phyloP scores from a whole-genome alignment of 805 yeast genomes.

The Myxozyma lipomycoides region DNA sequence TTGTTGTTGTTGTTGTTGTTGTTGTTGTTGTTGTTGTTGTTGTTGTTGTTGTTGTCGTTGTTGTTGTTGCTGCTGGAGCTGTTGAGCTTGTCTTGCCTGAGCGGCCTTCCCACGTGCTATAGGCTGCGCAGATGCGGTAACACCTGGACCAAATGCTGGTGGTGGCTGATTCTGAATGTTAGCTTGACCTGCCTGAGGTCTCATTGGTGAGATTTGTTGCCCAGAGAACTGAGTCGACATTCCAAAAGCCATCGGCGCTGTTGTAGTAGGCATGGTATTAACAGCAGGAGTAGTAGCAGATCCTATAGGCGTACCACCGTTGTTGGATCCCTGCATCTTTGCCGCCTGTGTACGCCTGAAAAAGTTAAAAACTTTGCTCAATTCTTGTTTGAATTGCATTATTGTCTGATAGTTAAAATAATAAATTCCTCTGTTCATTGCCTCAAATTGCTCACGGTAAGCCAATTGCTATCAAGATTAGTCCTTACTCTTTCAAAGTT shows the following conservation, averaged over 20 bases:
- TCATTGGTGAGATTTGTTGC: neutral
- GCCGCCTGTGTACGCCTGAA: slow-evolving; percentile 8
- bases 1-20: neutral
- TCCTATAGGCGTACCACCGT: neutral
- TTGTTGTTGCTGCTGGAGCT: slow-evolving; percentile 9
- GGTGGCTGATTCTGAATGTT: neutral
- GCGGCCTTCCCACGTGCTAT: neutral
- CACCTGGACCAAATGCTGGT: neutral
- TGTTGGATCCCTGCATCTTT: neutral
- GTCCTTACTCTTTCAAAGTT: neutral
- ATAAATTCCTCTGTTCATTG: slow-evolving; percentile 10
- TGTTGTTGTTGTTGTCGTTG: slow-evolving; percentile 1
- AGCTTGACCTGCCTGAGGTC: neutral
- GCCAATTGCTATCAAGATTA: slow-evolving; percentile 13
- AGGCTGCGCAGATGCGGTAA: neutral
- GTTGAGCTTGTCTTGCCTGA: neutral
- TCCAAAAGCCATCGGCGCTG: neutral
- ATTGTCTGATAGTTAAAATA: slow-evolving; percentile 13
- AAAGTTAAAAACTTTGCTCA: slow-evolving; percentile 17
- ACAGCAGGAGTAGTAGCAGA: neutral
- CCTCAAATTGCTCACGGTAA: slow-evolving; percentile 24
- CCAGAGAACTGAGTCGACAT: neutral
- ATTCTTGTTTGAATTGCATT: slow-evolving; percentile 15
- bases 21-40: slow-evolving; percentile 3
- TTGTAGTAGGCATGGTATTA: neutral